Conservation (phyloP, 1,284 basidiomycete genomes). For the Boletus subluridellus region DNA sequence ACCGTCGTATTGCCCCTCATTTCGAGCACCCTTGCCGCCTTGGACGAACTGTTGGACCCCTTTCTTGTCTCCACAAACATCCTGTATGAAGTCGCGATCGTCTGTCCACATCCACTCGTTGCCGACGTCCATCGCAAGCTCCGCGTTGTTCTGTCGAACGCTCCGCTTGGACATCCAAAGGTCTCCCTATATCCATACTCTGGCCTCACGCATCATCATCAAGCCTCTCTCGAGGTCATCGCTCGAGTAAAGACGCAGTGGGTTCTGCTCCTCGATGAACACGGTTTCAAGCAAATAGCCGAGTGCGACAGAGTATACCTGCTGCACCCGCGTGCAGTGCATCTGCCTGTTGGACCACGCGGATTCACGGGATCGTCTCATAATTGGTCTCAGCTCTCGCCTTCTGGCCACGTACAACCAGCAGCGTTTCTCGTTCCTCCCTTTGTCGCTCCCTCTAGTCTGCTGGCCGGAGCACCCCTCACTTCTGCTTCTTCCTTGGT, state of each 20-base stretch:
- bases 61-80: slow-evolving; percentile 35
- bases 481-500: slow-evolving; percentile 21
- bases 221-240: slow-evolving; percentile 31
- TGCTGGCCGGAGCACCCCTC: slow-evolving; percentile 30
- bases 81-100: slow-evolving; percentile 47
- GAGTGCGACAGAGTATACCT: slow-evolving; percentile 36
- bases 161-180: slow-evolving; percentile 37
- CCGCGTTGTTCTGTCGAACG: slow-evolving; percentile 32
- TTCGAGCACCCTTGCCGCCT: slow-evolving; percentile 31
- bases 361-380: slow-evolving; percentile 34
- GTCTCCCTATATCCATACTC: slow-evolving; percentile 41
- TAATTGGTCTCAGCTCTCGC: slow-evolving; percentile 31
- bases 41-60: slow-evolving; percentile 36
- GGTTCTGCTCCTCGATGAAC: slow-evolving; percentile 50
- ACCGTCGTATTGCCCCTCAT: slow-evolving; percentile 52
- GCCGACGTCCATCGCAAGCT: slow-evolving; percentile 37
- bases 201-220: slow-evolving; percentile 26
- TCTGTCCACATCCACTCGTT: slow-evolving; percentile 44
- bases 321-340: slow-evolving; percentile 34
- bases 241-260: slow-evolving; percentile 43
- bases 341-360: slow-evolving; percentile 45
- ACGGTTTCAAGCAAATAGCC: slow-evolving; percentile 37
- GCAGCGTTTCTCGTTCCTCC: slow-evolving; percentile 56
- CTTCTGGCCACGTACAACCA: slow-evolving; percentile 31
- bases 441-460: slow-evolving; percentile 39